phyloP scores from a whole-genome alignment of 225 moss, liverwort and hornwort species.

The Straminergon stramineum region DNA sequence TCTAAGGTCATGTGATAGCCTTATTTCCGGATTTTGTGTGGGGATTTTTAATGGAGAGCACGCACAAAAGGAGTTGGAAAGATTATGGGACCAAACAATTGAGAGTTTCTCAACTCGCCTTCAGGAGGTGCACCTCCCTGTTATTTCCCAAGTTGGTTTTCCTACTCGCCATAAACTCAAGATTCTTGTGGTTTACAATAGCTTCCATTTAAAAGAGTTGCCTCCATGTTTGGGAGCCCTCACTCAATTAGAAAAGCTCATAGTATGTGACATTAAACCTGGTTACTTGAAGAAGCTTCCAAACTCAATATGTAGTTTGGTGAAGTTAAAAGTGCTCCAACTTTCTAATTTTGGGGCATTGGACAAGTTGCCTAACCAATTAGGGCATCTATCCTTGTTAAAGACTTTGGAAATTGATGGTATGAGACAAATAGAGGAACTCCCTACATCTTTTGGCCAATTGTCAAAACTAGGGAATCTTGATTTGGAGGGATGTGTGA shows the following conservation, averaged over 20 bases:
- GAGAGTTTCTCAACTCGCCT: neutral
- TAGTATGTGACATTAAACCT: fast-evolving
- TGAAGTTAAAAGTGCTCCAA: fast-evolving
- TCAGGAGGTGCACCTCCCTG: fast-evolving
- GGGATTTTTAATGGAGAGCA: fast-evolving
- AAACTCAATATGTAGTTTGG: too few relatives aligned
- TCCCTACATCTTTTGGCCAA: too few relatives aligned
- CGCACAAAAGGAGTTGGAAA: fast-evolving
- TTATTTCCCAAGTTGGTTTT: neutral
- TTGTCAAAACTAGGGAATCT: too few relatives aligned
- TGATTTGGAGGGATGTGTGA: too few relatives aligned
- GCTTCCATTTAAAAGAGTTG: neutral
- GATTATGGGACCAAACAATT: fast-evolving
- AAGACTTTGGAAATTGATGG: fast-evolving
- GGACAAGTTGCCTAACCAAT: fast-evolving
- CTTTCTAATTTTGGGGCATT: fast-evolving
- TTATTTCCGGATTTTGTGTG: fast-evolving
- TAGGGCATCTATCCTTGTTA: neutral
- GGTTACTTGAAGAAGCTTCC: neutral
- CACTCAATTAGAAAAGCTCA: fast-evolving
- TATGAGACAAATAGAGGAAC: neutral
- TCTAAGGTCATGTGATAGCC: fast-evolving
- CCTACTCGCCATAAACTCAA: fast-evolving
- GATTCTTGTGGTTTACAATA: fast-evolving
- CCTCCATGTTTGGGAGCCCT: fast-evolving